Percentiles rank a stretch among this genome's conserved stretches.
Evolutionary conservation across 495 filamentous ascomycete genomes (phyloP).

Genomic region (Penicillium subrubescens): DNA sequence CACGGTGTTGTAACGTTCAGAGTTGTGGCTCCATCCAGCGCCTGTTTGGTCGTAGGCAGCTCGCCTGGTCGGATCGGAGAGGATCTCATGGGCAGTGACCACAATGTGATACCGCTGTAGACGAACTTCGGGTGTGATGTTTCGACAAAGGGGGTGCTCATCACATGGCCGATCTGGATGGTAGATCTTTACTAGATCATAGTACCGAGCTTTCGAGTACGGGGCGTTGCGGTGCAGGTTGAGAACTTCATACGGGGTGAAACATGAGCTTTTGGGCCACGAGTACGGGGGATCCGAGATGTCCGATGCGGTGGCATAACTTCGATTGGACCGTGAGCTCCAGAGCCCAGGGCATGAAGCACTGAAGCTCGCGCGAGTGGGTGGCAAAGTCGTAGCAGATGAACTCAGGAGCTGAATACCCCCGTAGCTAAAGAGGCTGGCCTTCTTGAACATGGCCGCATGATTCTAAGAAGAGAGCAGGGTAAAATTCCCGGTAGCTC

Average conservation of each 20-base stretch:
- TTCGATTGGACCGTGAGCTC: conserved; percentile 12
- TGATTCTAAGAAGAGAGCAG: conserved; percentile 32
- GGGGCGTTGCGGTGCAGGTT: conserved; percentile 59
- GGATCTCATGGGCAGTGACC: conserved; percentile 82
- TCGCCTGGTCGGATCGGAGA: conserved; percentile 79
- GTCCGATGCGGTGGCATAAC: conserved; percentile 38
- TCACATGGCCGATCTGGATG: conserved; percentile 77
- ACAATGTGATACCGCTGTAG: conserved; percentile 87
- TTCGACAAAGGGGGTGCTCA: conserved; percentile 48
- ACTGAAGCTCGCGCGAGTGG: conserved; percentile 1
- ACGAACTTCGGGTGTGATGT: conserved; percentile 56
- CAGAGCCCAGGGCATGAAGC: conserved; percentile 1
- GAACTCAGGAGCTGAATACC: conserved; percentile 35
- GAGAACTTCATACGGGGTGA: conserved; percentile 93
- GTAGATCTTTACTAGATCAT: conserved; percentile 91
- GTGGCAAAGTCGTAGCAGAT: conserved; percentile 23
- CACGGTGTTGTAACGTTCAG: conserved; percentile 20
- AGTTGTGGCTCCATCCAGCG: conserved; percentile 69
- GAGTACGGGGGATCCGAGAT: conserved; percentile 29
- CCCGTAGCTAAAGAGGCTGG: conserved; percentile 24
- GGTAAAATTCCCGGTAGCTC: conserved; percentile 19
- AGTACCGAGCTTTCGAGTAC: conserved; percentile 83
- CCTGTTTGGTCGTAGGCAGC: conserved; percentile 81
- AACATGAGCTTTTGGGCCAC: conserved; percentile 39
- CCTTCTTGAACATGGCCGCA: conserved; percentile 47